phyloP scores from a whole-genome alignment of 75 land plant species.

The Azolla pinnata region DNA sequence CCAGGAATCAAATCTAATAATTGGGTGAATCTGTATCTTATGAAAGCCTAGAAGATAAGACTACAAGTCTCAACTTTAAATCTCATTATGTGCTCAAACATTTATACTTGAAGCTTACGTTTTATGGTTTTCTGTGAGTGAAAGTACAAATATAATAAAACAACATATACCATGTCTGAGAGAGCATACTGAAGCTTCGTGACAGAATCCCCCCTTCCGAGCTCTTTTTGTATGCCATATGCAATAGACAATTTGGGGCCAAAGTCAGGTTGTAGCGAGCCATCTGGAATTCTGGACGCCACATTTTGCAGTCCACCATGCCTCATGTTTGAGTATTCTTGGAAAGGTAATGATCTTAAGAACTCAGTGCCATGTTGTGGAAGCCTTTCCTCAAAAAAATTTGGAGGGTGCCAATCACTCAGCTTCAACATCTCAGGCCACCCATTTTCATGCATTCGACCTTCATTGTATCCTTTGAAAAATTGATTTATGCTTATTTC shows the following conservation, averaged over 20 bases:
- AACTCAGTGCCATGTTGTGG: conserved; percentile 56
- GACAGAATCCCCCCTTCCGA: conserved; percentile 45
- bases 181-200: conserved; percentile 48
- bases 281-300: conserved; percentile 47
- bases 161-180: conserved; percentile 52
- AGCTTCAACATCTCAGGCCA: conserved; percentile 53
- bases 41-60: background rate
- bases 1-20: background rate
- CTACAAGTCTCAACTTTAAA: background rate
- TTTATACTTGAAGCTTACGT: background rate
- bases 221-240: conserved; percentile 52
- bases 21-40: background rate
- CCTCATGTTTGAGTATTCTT: conserved; percentile 58
- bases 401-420: conserved; percentile 59
- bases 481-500: conserved; percentile 46
- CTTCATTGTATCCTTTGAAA: conserved; percentile 49
- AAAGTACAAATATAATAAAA: background rate
- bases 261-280: conserved; percentile 33
- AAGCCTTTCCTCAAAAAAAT: conserved; percentile 48
- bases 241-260: conserved; percentile 59
- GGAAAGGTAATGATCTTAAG: conserved; percentile 45
- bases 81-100: background rate
- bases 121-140: background rate
- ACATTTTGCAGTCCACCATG: conserved; percentile 55
- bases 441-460: conserved; percentile 24